phyloP scores from a whole-genome alignment of 129 eudicot genomes.

The Silybum marianum region DNA sequence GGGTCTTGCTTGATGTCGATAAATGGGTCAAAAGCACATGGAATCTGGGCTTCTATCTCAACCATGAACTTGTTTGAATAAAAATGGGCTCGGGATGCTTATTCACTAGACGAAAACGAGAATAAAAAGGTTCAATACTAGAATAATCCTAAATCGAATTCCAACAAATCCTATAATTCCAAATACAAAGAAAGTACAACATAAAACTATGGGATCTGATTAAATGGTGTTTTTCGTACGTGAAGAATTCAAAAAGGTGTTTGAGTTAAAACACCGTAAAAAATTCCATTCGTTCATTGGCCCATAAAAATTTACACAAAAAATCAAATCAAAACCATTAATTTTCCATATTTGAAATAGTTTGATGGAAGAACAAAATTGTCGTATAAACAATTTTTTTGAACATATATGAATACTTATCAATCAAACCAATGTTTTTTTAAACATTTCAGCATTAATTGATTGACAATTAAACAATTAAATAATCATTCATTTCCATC shows the following conservation, averaged over 20 bases:
- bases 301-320: neutral
- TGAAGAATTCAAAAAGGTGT: neutral
- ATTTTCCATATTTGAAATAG: neutral
- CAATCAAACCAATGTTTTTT: neutral
- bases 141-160: too few species aligned
- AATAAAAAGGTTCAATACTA: neutral
- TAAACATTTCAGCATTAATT: neutral
- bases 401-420: neutral
- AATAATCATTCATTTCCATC: too few species aligned
- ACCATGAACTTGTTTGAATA: slow-evolving; percentile 59
- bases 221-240: neutral
- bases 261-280: neutral
- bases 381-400: neutral
- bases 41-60: slow-evolving; percentile 58
- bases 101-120: neutral
- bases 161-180: neutral
- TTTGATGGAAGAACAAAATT: neutral
- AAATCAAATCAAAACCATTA: neutral
- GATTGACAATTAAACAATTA: neutral
- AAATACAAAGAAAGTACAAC: neutral
- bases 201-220: neutral
- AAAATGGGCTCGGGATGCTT: neutral
- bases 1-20: slow-evolving; percentile 55
- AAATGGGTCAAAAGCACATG: slow-evolving; percentile 73
- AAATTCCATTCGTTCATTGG: neutral